Base-by-base conservation (phyloP, 108 stramenopile genomes). In the Nitzschia sp. region DNA sequence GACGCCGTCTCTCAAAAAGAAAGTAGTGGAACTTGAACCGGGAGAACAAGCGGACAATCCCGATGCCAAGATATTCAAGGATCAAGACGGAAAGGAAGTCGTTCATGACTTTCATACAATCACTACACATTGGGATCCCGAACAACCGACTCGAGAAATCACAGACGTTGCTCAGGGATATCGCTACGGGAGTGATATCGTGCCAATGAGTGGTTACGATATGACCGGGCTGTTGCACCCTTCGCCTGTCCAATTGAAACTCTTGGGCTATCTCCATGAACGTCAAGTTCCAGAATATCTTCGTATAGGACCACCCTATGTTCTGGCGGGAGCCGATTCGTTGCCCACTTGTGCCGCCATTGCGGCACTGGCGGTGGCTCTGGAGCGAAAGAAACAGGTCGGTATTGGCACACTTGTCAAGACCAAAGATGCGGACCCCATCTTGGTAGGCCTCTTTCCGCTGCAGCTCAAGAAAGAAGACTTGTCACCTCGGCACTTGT, bases 371-470 rank as follows among this genome's bases (percentile, higher is more conserved):
- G 85, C 92, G 8, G 71, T 74, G 38, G 87, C 81, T 3, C 54
- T 96, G 68, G 59, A 86, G 28, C 78, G 83, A 24, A 59, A 59
- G 15, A 69, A 82, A 26, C 47, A 71, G 46, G 87, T 85, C 17
- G 92, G 85, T n/a, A 75, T 90, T 54, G 81, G 76, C 45, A 81
- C 85, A 27, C 83, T 91, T 66, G 86, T 90, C 51, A 86, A 90
- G 64, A 80, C 70, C 26, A 66, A 72, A 26, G 78, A 91, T 76
- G 80, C 70, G 3, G 88, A 88, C 59, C 90, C 92, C 9, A 60
- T 71, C 31, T 55, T 96, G 59, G 92, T 84, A 3, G 86, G 82
- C 25, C 48, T 96, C 23, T 71, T 93, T 45, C 95, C 95, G 21
- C 66, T 80, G 48, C 5, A 42, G 2, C 26, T 54, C 27, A 70